Conservation (phyloP, 805 yeast species). For the Millerozyma miso region DNA sequence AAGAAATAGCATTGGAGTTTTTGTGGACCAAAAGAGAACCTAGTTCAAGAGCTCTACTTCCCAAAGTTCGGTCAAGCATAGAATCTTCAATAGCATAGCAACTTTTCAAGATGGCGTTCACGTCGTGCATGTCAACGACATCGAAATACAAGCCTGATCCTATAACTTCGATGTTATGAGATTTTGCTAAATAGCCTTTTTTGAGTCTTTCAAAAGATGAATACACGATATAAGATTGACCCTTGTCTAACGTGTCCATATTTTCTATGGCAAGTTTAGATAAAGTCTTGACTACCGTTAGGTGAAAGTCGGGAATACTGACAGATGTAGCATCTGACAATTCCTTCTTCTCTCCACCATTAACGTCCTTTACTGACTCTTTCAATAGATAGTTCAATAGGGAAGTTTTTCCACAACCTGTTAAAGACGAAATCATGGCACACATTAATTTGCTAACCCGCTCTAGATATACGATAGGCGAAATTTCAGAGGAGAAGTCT, state of each 20-base stretch:
- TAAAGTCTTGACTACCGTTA: constrained; percentile 23
- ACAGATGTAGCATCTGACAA: constrained; percentile 8
- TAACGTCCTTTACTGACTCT: constrained; percentile 16
- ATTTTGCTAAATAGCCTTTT: constrained; percentile 52
- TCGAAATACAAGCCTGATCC: constrained; percentile 51
- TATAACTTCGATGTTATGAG: constrained; percentile 55
- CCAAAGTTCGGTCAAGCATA: constrained; percentile 48
- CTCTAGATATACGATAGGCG: constrained; percentile 34
- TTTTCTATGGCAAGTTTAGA: constrained; percentile 34
- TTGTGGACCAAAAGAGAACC: constrained; percentile 52
- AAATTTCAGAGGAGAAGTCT: constrained; percentile 27
- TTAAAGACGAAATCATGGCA: constrained; percentile 27
- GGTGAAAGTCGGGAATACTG: constrained; percentile 19
- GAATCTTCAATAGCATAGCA: constrained; percentile 51
- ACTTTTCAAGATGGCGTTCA: constrained; percentile 44
- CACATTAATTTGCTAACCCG: constrained; percentile 31
- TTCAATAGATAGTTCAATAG: constrained; percentile 27
- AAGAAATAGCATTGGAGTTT: constrained; percentile 33
- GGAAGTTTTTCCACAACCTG: constrained; percentile 19
- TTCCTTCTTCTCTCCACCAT: constrained; percentile 5
- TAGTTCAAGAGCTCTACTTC: constrained; percentile 48
- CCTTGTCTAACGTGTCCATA: constrained; percentile 49
- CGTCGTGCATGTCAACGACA: constrained; percentile 38
- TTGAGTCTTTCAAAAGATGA: constrained; percentile 45
- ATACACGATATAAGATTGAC: constrained; percentile 52